phyloP scores from a whole-genome alignment of 345 rosid genomes.

The Boechera stricta region DNA sequence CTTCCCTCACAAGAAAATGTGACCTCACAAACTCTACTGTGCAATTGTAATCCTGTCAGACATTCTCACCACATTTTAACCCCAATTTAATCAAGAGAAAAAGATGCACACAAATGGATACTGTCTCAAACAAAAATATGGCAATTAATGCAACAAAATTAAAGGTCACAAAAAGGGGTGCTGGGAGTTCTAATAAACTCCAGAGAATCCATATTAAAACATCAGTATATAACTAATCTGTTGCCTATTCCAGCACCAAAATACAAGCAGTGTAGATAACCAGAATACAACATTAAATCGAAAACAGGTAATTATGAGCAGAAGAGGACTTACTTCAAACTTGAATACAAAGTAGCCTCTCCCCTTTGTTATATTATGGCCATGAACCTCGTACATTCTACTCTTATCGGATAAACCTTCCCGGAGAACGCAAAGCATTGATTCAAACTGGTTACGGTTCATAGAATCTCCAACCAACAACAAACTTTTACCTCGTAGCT shows the following conservation, averaged over 20 bases:
- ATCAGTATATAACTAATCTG: conserved; percentile 3
- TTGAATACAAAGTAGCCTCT: conserved; percentile 83
- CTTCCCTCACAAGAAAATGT: conserved; percentile 96
- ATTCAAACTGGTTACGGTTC: conserved; percentile 94
- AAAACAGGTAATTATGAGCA: conserved; percentile 1
- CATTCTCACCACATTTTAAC: conserved; percentile 29
- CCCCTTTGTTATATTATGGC: conserved; percentile 82
- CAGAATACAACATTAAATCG: neutral
- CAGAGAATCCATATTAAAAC: conserved; percentile 13
- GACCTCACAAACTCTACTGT: conserved; percentile 90
- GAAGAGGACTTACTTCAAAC: conserved; percentile 61
- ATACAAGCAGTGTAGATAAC: neutral
- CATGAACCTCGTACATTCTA: conserved; percentile 78
- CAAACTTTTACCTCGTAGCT: conserved; percentile 78
- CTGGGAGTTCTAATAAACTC: neutral
- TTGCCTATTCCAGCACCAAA: neutral
- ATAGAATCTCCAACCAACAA: conserved; percentile 96
- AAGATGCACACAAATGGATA: conserved; percentile 12
- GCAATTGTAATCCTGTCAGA: conserved; percentile 77
- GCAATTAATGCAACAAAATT: conserved; percentile 3
- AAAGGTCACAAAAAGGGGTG: neutral
- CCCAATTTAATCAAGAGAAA: neutral
- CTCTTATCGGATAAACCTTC: conserved; percentile 70
- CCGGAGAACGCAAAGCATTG: conserved; percentile 83
- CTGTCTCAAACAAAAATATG: neutral